Percentiles rank a stretch among this genome's conserved stretches.
phyloP scores from a whole-genome alignment of 2,329 filamentous ascomycete genomes.

The Diplocarpon mali region DNA sequence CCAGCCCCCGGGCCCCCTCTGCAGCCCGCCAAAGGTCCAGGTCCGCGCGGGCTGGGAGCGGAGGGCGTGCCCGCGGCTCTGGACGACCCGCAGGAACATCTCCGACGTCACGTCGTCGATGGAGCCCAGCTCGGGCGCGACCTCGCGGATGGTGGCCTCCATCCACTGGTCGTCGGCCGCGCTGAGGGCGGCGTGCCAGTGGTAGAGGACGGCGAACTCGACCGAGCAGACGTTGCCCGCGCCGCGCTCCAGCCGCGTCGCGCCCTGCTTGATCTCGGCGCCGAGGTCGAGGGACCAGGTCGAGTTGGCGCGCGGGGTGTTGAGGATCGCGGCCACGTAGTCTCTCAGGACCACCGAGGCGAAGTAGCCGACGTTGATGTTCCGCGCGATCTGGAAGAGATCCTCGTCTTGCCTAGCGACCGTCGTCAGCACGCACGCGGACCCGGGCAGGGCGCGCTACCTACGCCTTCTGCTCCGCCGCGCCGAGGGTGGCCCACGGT shows the following conservation, averaged over 20 bases:
- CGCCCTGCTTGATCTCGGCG: constrained; percentile 33
- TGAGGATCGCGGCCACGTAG: constrained; percentile 35
- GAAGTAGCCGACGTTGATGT: constrained; percentile 38
- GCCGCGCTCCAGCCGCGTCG: constrained; percentile 32
- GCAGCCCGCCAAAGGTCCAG: constrained; percentile 34
- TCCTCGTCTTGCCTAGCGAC: constrained; percentile 35
- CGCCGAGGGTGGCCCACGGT: constrained; percentile 30
- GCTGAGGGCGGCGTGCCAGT: constrained; percentile 36
- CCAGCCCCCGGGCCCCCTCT: constrained; percentile 31
- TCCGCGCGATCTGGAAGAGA: constrained; percentile 35
- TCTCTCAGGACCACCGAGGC: constrained; percentile 35
- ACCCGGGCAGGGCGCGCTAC: constrained; percentile 3
- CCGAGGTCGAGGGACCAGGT: constrained; percentile 35
- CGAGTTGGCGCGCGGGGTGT: constrained; percentile 34
- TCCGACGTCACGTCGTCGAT: constrained; percentile 33
- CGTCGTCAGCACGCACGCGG: not conserved
- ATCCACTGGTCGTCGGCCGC: constrained; percentile 36
- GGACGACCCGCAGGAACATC: constrained; percentile 33
- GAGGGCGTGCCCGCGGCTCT: constrained; percentile 28
- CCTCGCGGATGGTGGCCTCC: constrained; percentile 29
- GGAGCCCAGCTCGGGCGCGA: constrained; percentile 30
- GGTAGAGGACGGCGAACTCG: constrained; percentile 36
- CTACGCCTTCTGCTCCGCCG: constrained; percentile 30
- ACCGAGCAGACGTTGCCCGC: constrained; percentile 35
- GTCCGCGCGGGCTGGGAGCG: constrained; percentile 26